These are phyloP conservation scores for Plasmodium cynomolgi DNA, from an alignment of 169 alveolate species.

Conservation along the genomic window DNA sequence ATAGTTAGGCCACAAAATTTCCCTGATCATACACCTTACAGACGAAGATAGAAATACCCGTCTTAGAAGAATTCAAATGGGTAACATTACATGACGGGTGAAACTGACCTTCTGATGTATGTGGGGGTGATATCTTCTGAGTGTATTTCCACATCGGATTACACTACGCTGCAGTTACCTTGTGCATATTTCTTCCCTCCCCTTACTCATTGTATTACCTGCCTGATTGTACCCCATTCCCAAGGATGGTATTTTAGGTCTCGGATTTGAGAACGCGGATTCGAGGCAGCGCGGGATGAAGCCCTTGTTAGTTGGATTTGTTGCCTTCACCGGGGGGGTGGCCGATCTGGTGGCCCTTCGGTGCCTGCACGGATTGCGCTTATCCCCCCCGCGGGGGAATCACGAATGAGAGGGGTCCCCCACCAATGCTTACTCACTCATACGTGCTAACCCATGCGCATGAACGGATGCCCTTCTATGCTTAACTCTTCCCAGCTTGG, in stretches of 20 bases:
- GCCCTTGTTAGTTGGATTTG: constrained; percentile 74
- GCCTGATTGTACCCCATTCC: background rate
- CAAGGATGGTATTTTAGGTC: constrained; percentile 85
- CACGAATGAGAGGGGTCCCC: too few species aligned
- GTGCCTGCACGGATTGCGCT: background rate
- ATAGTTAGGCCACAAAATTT: background rate
- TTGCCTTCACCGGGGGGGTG: background rate
- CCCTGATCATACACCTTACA: background rate
- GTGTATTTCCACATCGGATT: background rate
- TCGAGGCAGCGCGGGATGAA: constrained; percentile 79
- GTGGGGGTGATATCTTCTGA: background rate
- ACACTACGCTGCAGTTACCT: background rate
- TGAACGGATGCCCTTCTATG: background rate
- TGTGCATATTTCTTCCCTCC: background rate
- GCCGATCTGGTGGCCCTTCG: background rate
- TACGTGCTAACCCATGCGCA: background rate
- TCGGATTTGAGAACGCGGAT: constrained; percentile 84
- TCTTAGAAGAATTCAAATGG: constrained; percentile 70
- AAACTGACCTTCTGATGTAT: background rate
- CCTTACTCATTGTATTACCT: background rate
- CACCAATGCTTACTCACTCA: background rate
- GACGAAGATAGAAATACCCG: constrained; percentile 68
- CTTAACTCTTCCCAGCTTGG: constrained; percentile 21
- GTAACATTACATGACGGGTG: background rate
- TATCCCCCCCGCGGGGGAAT: background rate